A percentile compares a stretch with the other conserved stretches of the same genome.
Conservation (phyloP, 306 rosid species). For the Castanospermum australe region DNA sequence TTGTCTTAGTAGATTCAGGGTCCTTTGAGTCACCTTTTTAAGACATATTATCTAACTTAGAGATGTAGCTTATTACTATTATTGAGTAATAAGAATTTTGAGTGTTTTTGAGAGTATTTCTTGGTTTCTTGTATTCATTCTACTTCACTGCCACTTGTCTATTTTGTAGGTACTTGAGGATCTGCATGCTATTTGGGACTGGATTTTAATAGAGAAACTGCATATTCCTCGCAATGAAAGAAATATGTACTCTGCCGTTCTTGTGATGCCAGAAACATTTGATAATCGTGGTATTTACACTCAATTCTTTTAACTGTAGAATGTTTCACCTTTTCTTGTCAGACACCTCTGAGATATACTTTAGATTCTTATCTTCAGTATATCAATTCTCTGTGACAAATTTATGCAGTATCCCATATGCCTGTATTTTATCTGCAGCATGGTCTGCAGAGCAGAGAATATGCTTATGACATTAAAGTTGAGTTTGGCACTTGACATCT, state of each 20-base stretch:
- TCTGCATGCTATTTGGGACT: conserved; percentile 84
- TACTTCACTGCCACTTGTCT: conserved; percentile 29
- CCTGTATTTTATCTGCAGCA: neutral
- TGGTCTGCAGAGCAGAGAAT: neutral
- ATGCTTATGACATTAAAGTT: neutral
- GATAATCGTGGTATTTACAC: conserved; percentile 74
- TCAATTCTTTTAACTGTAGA: conserved; percentile 13
- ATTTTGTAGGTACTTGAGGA: conserved; percentile 78
- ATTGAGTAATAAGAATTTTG: neutral
- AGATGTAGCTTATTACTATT: neutral
- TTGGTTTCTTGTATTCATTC: neutral
- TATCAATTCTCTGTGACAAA: neutral
- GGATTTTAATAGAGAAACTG: conserved; percentile 82
- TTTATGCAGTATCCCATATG: neutral
- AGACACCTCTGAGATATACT: neutral
- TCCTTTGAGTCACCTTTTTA: conserved; percentile 5
- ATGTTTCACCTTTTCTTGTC: conserved; percentile 6
- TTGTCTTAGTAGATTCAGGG: conserved; percentile 7
- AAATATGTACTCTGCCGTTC: conserved; percentile 78
- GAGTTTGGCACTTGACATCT: neutral
- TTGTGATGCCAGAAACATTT: conserved; percentile 89
- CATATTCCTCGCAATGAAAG: conserved; percentile 75
- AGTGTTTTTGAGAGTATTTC: conserved; percentile 8
- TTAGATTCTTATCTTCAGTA: neutral
- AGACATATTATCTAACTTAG: conserved; percentile 1